These are phyloP conservation scores for Pichia sp. DNA, from an alignment of 1,139 yeast genomes.

Conservation along the genomic window DNA sequence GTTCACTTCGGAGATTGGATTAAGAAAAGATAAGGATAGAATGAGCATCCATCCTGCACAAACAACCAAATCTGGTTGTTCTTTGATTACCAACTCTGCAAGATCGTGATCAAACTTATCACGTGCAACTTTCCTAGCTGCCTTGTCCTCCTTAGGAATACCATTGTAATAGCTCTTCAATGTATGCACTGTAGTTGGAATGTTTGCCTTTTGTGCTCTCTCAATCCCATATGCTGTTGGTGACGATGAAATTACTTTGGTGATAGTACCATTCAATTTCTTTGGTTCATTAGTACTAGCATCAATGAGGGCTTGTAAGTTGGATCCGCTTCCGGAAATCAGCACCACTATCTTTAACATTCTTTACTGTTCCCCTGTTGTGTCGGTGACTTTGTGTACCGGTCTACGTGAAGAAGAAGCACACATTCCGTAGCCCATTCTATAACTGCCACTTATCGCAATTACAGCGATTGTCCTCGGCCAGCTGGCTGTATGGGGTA, in stretches of 20 bases:
- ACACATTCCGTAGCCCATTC: too few relatives aligned
- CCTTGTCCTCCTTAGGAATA: conserved; percentile 54
- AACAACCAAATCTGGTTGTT: conserved; percentile 71
- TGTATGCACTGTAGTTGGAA: conserved; percentile 65
- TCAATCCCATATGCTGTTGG: conserved; percentile 75
- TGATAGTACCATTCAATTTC: conserved; percentile 47
- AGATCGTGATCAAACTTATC: conserved; percentile 69
- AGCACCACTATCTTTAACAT: conserved; percentile 45
- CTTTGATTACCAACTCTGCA: conserved; percentile 52
- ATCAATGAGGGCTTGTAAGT: conserved; percentile 87
- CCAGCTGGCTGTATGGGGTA: too few relatives aligned
- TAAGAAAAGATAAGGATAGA: conserved; percentile 66
- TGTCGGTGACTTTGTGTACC: too few relatives aligned
- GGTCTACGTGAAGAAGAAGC: too few relatives aligned
- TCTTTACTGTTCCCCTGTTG: too few relatives aligned
- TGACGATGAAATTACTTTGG: conserved; percentile 78
- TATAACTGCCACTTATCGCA: too few relatives aligned
- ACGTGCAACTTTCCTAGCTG: conserved; percentile 53
- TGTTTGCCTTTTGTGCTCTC: conserved; percentile 63
- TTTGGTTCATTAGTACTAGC: conserved; percentile 38
- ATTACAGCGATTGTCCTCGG: too few relatives aligned
- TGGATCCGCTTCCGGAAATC: conserved; percentile 92
- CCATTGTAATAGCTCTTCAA: conserved; percentile 71
- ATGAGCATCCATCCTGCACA: conserved; percentile 99
- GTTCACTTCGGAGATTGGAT: conserved; percentile 51